These are phyloP conservation scores for Nidularia pulvinata DNA, from an alignment of 768 basidiomycete species.

Conservation along the genomic window DNA sequence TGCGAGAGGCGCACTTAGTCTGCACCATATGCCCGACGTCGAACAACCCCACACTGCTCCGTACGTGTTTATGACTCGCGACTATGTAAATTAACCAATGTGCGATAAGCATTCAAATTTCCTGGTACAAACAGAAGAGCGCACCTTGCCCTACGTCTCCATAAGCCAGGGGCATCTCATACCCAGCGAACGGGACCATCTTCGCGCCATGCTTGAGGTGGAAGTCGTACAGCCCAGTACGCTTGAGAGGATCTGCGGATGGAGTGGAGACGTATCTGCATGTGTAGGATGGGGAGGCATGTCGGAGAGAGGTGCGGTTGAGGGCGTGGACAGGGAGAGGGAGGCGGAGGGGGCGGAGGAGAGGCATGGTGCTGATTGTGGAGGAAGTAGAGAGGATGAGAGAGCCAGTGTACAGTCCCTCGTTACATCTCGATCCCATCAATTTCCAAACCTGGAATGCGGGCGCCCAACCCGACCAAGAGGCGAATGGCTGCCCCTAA, in stretches of 20 bases:
- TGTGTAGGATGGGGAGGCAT: no score
- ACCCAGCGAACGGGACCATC: conserved; percentile 98
- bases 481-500: no score
- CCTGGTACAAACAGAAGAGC: conserved; percentile 8
- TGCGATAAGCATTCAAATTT: neutral
- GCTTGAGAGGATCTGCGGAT: conserved; percentile 9
- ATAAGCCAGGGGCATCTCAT: conserved; percentile 91
- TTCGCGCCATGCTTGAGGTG: conserved; percentile 83
- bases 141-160: conserved; percentile 79
- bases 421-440: no score
- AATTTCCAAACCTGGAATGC: no score
- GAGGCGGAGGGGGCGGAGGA: no score
- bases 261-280: no score
- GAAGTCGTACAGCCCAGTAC: conserved; percentile 87
- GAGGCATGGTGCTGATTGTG: no score
- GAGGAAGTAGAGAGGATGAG: no score
- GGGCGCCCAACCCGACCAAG: no score
- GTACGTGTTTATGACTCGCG: conserved; percentile 88
- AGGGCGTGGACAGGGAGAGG: no score
- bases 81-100: conserved; percentile 40
- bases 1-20: conserved; percentile 53
- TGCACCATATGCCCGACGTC: conserved; percentile 99
- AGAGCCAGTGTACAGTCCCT: no score
- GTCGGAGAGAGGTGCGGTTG: no score
- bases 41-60: conserved; percentile 83